These are phyloP conservation scores for Epichloe typhina DNA, from an alignment of 2,329 filamentous ascomycete genomes.

Conservation along the genomic window DNA sequence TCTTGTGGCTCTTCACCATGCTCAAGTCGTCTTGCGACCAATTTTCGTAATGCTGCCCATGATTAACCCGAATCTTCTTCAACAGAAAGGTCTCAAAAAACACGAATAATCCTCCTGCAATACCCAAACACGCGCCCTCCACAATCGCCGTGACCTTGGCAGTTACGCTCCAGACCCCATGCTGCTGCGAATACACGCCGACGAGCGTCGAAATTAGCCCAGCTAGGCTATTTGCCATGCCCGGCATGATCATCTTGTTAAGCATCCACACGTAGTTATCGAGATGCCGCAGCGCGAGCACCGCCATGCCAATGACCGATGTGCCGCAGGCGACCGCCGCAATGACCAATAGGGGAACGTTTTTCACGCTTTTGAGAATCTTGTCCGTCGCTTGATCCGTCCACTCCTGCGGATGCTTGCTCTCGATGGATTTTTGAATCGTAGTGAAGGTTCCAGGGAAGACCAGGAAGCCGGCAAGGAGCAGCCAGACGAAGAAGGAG, in stretches of 20 bases:
- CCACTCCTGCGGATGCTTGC: slow-evolving; percentile 7
- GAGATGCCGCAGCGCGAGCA: slow-evolving; percentile 30
- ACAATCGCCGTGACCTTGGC: slow-evolving; percentile 24
- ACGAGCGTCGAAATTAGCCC: slow-evolving; percentile 36
- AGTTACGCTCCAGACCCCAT: slow-evolving; percentile 30
- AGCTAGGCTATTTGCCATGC: slow-evolving; percentile 32
- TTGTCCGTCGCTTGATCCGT: slow-evolving; percentile 9
- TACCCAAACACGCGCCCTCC: slow-evolving; percentile 16
- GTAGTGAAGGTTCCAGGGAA: slow-evolving; percentile 38
- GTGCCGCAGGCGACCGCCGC: slow-evolving; percentile 28
- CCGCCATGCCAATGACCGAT: slow-evolving; percentile 21
- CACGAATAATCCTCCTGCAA: slow-evolving; percentile 17
- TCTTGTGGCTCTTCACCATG: neutral
- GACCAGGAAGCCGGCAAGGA: slow-evolving; percentile 39
- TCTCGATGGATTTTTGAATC: slow-evolving; percentile 16
- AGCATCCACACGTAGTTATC: slow-evolving; percentile 41
- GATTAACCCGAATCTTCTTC: slow-evolving; percentile 17
- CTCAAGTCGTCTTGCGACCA: slow-evolving; percentile 2
- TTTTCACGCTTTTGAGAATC: slow-evolving; percentile 14
- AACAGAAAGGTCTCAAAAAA: slow-evolving; percentile 19
- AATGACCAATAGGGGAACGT: slow-evolving; percentile 29
- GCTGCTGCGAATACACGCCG: slow-evolving; percentile 34
- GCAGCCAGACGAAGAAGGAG: slow-evolving; percentile 27
- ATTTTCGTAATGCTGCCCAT: slow-evolving; percentile 13
- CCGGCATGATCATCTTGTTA: slow-evolving; percentile 34